Evolutionary conservation across 208 protist genomes (phyloP), one percentile per base, ranked within the genome.

Genomic region (Wallacemonas sp.): DNA sequence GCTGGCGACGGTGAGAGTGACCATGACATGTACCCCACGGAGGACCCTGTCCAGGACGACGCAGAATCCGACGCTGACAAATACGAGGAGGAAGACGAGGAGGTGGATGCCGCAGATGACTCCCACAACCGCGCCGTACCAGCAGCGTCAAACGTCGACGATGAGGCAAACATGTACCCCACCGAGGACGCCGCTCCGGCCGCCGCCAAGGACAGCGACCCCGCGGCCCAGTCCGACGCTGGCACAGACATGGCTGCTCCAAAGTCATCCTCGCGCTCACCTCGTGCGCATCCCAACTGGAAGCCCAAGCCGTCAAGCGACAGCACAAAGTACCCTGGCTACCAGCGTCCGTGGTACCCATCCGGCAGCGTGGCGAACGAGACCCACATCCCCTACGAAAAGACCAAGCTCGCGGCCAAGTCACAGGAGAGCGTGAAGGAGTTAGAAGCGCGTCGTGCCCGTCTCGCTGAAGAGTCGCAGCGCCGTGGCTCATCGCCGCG

Each of bases 331-430:
- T 38, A 22, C 26, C 58, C 27, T 13, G 66, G 39, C 34, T 89
- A 79, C 72, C 64, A 76, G 65, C 65, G 83, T 60, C 88, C 88
- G 22, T 94, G 81, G 80, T 91, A 80, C 63, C 85, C 85, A 21
- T 59, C 85, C 9, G 75, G 83, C 24, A 74, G 52, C 37, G 38
- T 81, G 1, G 22, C 46, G 15, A 78, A 46, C 4, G 78, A 94
- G 34, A 65, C 75, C 46, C 88, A 94, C 38, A 33, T 91, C 24
- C 83, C 84, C 26, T 89, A 85, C 33, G 76, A 79, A n/a, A 90
- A 91, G 66, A 87, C 79, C 24, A 66, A 67, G 32, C 81, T 83
- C 26, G 82, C 81, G 22, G 61, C 67, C 42, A 77, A 87, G 63
- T 81, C 75, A 60, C 37, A 74, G 52, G 81, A 91, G 50, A 80